A percentile compares a stretch with the other conserved stretches of the same genome.
phyloP scores from a whole-genome alignment of 305 asterid species.

The Fraxinus latifolia region DNA sequence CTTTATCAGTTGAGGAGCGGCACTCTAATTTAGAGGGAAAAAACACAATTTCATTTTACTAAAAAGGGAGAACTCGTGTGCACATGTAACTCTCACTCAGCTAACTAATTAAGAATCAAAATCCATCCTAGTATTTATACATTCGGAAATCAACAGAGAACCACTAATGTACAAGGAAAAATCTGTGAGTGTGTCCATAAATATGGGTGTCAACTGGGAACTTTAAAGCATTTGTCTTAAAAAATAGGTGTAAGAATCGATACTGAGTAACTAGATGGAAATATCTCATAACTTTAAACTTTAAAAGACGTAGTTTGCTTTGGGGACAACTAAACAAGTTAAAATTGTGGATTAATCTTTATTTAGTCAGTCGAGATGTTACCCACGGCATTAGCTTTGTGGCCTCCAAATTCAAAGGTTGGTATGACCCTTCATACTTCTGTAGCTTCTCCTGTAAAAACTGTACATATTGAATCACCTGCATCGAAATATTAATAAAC shows the following conservation, averaged over 20 bases:
- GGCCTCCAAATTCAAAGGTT: constrained; percentile 44
- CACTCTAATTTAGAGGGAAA: neutral
- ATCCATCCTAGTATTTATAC: neutral
- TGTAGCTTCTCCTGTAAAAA: constrained; percentile 48
- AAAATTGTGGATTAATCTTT: neutral
- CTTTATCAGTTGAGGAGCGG: neutral
- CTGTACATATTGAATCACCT: constrained; percentile 52
- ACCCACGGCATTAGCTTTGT: constrained; percentile 60
- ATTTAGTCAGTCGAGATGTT: constrained; percentile 8
- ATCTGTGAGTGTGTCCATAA: neutral
- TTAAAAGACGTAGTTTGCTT: neutral
- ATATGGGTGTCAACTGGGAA: neutral
- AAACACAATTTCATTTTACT: neutral
- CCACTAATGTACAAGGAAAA: neutral
- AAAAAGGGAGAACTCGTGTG: neutral
- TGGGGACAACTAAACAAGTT: neutral
- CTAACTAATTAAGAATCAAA: neutral
- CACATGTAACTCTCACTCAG: neutral
- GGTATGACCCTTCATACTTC: constrained; percentile 46
- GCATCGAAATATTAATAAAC: constrained; percentile 17
- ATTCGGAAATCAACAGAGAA: neutral
- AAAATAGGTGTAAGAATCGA: neutral
- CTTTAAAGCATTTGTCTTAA: neutral
- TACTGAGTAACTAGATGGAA: neutral
- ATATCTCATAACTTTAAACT: neutral